phyloP scores from a whole-genome alignment of 257 asterid genomes.

The Plantago elongata region DNA sequence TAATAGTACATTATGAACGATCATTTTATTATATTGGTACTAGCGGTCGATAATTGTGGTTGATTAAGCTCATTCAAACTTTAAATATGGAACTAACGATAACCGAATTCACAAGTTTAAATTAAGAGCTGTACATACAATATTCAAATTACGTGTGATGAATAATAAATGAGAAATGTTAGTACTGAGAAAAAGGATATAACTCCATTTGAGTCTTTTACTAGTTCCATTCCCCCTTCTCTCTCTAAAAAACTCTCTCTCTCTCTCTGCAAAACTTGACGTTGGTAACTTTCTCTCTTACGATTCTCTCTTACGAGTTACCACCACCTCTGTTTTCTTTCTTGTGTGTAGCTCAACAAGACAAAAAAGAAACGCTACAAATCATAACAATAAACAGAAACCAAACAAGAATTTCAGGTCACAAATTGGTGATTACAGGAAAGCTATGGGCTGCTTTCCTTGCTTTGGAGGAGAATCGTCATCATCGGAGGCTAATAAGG shows the following conservation, averaged over 20 bases:
- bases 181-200: no score
- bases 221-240: neutral
- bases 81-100: no score
- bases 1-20: no score
- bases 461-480: conserved; percentile 56
- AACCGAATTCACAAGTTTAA: no score
- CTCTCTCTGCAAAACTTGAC: conserved; percentile 21
- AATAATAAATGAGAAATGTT: no score
- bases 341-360: neutral
- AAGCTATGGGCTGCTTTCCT: conserved; percentile 68
- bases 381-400: neutral
- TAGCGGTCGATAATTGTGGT: no score
- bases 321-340: neutral
- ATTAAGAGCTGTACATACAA: no score
- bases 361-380: neutral
- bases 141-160: no score
- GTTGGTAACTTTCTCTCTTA: conserved; percentile 10
- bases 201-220: neutral
- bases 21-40: no score
- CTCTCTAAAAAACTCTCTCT: conserved; percentile 6
- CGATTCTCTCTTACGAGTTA: neutral
- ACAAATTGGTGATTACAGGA: no score
- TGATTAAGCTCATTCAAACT: no score
- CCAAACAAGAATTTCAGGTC: conserved; percentile 2
- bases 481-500: conserved; percentile 15